Evolutionary conservation across 2,329 filamentous ascomycete species (phyloP).

Genomic region (Fusarium nelsonii): DNA sequence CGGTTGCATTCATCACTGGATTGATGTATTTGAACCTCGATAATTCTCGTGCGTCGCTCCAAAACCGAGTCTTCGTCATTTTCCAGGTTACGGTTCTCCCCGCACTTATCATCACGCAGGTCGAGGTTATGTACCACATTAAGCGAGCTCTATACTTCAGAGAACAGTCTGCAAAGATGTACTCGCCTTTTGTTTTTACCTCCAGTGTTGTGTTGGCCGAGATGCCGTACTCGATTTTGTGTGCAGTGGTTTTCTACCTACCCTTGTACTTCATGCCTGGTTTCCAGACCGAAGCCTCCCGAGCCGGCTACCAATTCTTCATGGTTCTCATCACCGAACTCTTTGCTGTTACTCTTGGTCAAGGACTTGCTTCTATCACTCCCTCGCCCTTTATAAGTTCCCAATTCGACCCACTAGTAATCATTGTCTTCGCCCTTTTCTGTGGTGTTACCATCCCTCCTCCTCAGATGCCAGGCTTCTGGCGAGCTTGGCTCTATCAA

Average conservation of each 20-base stretch:
- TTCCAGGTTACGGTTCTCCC: conserved; percentile 91
- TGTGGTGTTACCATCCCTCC: conserved; percentile 87
- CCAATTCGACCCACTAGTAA: conserved; percentile 84
- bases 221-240: conserved; percentile 85
- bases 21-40: conserved; percentile 84
- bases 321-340: conserved; percentile 86
- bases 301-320: conserved; percentile 88
- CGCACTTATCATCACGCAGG: conserved; percentile 83
- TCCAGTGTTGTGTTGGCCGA: conserved; percentile 84
- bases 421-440: conserved; percentile 87
- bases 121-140: conserved; percentile 83
- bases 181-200: conserved; percentile 83
- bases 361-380: conserved; percentile 80
- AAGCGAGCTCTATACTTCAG: conserved; percentile 87
- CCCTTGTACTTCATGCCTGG: conserved; percentile 88
- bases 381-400: conserved; percentile 83
- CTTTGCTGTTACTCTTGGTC: conserved; percentile 84
- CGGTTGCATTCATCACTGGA: conserved; percentile 82
- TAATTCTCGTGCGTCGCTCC: conserved; percentile 79
- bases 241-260: conserved; percentile 83
- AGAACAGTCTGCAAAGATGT: conserved; percentile 87
- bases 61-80: conserved; percentile 89
- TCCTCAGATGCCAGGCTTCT: conserved; percentile 78
- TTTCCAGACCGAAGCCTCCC: conserved; percentile 70
- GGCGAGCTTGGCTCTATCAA: conserved; percentile 81